Conservation (phyloP, 345 rosid species). For the Psidium guajava region DNA sequence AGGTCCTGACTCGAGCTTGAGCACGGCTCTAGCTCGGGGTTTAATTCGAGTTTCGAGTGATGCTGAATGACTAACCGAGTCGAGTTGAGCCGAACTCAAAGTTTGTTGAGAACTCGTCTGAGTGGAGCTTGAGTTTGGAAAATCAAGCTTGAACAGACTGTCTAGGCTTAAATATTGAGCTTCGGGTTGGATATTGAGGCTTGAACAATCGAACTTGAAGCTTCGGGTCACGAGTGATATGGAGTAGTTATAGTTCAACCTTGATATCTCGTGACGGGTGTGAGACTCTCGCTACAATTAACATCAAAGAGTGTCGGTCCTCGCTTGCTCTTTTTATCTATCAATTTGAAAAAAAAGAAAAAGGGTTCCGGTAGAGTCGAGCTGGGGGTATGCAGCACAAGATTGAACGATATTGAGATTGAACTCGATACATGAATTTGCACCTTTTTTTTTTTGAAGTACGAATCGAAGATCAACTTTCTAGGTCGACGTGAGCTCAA, state of each 20-base stretch:
- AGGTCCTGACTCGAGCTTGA: neutral
- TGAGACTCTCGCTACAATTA: neutral
- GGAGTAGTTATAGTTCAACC: neutral
- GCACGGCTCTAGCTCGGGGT: neutral
- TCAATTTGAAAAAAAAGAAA: neutral
- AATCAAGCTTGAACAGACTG: neutral
- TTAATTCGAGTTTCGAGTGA: neutral
- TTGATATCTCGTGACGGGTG: accelerated
- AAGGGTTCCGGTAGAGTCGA: neutral
- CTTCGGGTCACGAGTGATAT: neutral
- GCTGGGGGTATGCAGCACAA: neutral
- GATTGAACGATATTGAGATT: neutral
- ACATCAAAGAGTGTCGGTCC: neutral
- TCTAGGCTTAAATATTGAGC: neutral
- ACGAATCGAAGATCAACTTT: neutral
- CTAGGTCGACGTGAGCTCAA: neutral
- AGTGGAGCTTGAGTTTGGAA: neutral
- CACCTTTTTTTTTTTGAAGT: neutral
- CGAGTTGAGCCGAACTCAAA: neutral
- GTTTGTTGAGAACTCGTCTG: neutral
- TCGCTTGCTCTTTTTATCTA: neutral
- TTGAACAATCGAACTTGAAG: neutral
- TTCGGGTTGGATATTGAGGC: neutral
- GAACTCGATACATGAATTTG: neutral
- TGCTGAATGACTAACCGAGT: neutral